phyloP scores from a whole-genome alignment of 768 basidiomycete genomes.

The Astraeus odoratus region DNA sequence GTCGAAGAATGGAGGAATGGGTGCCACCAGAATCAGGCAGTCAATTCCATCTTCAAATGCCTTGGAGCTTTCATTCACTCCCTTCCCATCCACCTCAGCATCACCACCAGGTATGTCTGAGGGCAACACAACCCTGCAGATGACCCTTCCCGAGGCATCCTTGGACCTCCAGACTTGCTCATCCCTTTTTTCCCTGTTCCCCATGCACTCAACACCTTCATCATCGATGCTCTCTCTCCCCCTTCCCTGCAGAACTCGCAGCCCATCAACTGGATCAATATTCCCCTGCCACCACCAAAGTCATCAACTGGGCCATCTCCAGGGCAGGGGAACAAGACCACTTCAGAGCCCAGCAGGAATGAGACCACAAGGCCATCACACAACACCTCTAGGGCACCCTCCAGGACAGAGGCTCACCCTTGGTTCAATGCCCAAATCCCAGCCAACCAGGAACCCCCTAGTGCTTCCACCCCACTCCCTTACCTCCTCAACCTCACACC shows the following conservation, averaged over 20 bases:
- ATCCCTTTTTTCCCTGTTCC: slow-evolving; percentile 10
- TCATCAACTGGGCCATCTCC: not conserved
- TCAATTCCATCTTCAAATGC: slow-evolving; percentile 13
- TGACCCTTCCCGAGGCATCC: slow-evolving; percentile 3
- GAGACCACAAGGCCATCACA: not conserved
- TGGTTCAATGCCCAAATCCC: not conserved
- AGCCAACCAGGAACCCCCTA: not conserved
- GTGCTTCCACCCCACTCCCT: not conserved
- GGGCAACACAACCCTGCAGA: slow-evolving; percentile 6
- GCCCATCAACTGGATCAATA: slow-evolving; percentile 6
- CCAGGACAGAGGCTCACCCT: not conserved
- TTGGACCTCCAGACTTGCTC: not conserved
- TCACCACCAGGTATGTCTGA: not conserved
- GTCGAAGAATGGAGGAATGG: slow-evolving; percentile 9
- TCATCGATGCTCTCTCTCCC: slow-evolving; percentile 14
- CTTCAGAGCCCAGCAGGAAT: not conserved
- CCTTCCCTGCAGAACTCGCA: not conserved
- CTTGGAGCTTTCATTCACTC: slow-evolving; percentile 5
- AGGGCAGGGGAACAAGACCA: not conserved
- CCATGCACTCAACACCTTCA: slow-evolving; percentile 1
- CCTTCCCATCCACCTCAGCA: not conserved
- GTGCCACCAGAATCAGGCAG: slow-evolving; percentile 2
- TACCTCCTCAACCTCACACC: slow-evolving; percentile 1
- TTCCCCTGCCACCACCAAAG: not conserved
- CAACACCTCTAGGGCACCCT: not conserved